Conservation (phyloP, 2,329 filamentous ascomycete genomes). For the Phaeosphaeria sp. region DNA sequence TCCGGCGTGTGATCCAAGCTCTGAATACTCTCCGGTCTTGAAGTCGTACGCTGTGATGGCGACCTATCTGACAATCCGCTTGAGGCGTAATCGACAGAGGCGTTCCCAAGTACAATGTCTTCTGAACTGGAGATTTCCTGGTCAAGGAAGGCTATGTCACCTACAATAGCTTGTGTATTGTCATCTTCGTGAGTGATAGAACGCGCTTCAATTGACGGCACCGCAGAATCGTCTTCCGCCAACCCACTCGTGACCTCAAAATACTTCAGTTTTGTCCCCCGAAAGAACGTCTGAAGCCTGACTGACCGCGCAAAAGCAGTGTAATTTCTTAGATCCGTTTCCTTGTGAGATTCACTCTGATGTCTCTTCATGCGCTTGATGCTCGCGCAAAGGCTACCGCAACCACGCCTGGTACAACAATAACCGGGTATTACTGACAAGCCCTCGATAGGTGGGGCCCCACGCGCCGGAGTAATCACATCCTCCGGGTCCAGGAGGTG, state of each 20-base stretch:
- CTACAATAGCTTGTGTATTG: background rate
- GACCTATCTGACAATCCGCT: background rate
- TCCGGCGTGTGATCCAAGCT: background rate
- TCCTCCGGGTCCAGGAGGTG: conserved; percentile 41
- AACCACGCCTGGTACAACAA: conserved; percentile 32
- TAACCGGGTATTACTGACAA: conserved; percentile 40
- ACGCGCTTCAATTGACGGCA: background rate
- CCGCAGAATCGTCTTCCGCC: background rate
- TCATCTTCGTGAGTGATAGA: background rate
- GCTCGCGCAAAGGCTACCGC: conserved; percentile 42
- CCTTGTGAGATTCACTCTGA: conserved; percentile 34
- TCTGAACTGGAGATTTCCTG: no score
- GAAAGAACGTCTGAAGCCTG: conserved; percentile 48
- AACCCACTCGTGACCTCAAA: conserved; percentile 40
- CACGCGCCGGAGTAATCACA: conserved; percentile 28
- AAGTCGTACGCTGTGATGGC: background rate
- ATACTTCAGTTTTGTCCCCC: conserved; percentile 47
- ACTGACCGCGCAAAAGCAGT: conserved; percentile 18
- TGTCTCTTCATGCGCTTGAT: conserved; percentile 46
- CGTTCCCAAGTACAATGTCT: background rate
- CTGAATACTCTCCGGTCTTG: background rate
- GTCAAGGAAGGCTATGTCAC: no score
- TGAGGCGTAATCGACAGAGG: background rate
- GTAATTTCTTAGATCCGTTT: conserved; percentile 3
- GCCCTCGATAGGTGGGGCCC: background rate